These are phyloP conservation scores for Mallotus japonicus DNA, from an alignment of 441 rosid species.

Conservation along the genomic window DNA sequence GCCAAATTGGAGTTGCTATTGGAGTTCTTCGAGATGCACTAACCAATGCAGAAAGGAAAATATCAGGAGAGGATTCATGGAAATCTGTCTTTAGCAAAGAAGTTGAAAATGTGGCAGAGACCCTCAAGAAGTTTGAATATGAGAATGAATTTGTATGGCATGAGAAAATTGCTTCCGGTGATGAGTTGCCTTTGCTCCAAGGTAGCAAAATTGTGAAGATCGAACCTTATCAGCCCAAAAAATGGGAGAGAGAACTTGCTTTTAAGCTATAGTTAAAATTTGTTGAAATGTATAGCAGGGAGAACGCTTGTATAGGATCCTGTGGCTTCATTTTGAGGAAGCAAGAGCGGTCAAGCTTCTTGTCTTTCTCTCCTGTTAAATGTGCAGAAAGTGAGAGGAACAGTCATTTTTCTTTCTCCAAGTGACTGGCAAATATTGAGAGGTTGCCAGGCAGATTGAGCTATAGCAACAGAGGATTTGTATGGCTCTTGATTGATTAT, in stretches of 20 bases:
- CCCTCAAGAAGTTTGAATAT: constrained; percentile 47
- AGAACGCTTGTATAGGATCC: constrained; percentile 15
- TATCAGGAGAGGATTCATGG: constrained; percentile 59
- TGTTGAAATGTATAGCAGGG: constrained; percentile 9
- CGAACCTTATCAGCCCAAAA: constrained; percentile 47
- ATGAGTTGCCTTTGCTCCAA: constrained; percentile 51
- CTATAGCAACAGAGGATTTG: neutral
- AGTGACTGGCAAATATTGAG: neutral
- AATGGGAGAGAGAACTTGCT: constrained; percentile 49
- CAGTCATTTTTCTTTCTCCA: neutral
- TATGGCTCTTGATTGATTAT: neutral
- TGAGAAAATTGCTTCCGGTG: constrained; percentile 44
- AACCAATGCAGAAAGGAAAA: constrained; percentile 32
- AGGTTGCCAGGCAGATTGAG: neutral
- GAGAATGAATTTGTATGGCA: constrained; percentile 62
- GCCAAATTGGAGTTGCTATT: constrained; percentile 50
- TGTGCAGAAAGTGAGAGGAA: neutral
- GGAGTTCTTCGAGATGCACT: constrained; percentile 57
- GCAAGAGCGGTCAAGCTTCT: neutral
- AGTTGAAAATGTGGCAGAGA: constrained; percentile 36
- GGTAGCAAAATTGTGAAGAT: constrained; percentile 58
- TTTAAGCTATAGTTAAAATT: constrained; percentile 36
- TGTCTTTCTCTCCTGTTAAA: neutral
- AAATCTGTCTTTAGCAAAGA: constrained; percentile 40
- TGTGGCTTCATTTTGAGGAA: neutral